Percentiles rank a stretch among this genome's conserved stretches.
Evolutionary conservation across 106 monocot genomes (phyloP).

Genomic region (Dactylorhiza incarnata): DNA sequence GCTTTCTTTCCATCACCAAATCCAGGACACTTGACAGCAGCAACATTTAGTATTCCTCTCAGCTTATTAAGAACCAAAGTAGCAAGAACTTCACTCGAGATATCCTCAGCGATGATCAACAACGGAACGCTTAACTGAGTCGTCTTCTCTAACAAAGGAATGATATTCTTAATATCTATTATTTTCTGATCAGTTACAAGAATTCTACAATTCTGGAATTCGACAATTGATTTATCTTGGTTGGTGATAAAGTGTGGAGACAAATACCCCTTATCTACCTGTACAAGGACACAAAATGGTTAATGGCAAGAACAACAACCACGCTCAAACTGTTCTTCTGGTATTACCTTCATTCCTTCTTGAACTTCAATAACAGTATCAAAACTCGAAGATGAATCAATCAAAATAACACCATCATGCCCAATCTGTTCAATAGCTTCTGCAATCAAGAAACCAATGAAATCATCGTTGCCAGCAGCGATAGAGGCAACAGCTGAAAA

Average conservation of each 20-base stretch:
- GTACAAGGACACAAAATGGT: slow-evolving; percentile 8
- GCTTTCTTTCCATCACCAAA: slow-evolving; percentile 91
- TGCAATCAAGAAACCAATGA: slow-evolving; percentile 72
- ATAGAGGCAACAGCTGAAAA: slow-evolving; percentile 77
- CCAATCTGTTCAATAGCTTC: slow-evolving; percentile 74
- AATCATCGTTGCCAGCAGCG: slow-evolving; percentile 80
- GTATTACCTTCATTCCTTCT: slow-evolving; percentile 95
- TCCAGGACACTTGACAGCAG: slow-evolving; percentile 86
- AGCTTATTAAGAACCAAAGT: slow-evolving; percentile 82
- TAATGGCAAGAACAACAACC: background rate
- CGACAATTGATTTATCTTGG: slow-evolving; percentile 75
- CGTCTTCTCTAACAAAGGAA: slow-evolving; percentile 79
- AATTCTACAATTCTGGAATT: slow-evolving; percentile 87
- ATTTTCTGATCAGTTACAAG: slow-evolving; percentile 92
- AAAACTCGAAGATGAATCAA: slow-evolving; percentile 76
- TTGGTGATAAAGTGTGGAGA: slow-evolving; percentile 95
- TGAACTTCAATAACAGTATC: slow-evolving; percentile 78
- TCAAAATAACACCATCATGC: slow-evolving; percentile 73
- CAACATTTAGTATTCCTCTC: slow-evolving; percentile 79
- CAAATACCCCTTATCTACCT: slow-evolving; percentile 91
- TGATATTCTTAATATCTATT: slow-evolving; percentile 49
- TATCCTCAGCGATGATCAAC: slow-evolving; percentile 89
- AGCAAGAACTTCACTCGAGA: slow-evolving; percentile 65
- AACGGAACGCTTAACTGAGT: slow-evolving; percentile 83
- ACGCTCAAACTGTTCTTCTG: background rate